These are phyloP conservation scores for Rosa persica DNA, from an alignment of 306 rosid species.

Conservation along the genomic window DNA sequence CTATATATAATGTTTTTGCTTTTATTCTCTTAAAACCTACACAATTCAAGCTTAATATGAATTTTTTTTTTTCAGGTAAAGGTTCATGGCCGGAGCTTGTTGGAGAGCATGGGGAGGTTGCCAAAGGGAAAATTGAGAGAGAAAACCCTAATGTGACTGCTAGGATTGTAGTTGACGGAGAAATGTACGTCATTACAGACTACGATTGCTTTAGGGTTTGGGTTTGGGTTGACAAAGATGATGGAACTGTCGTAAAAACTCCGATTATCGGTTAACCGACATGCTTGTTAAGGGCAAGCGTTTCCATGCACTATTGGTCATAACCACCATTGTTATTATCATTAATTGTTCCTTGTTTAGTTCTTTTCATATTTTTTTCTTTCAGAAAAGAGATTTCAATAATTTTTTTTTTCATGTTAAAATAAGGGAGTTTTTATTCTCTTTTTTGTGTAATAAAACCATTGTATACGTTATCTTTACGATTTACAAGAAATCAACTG, in stretches of 20 bases:
- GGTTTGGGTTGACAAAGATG: conserved; percentile 35
- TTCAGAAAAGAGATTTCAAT: too few relatives aligned
- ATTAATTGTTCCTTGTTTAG: too few relatives aligned
- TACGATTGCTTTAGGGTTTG: conserved; percentile 47
- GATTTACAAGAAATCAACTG: not conserved
- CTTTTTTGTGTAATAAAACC: not conserved
- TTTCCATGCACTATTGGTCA: too few relatives aligned
- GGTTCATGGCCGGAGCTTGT: conserved; percentile 56
- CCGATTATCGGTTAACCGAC: conserved; percentile 29
- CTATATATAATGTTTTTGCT: too few relatives aligned
- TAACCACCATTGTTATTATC: too few relatives aligned
- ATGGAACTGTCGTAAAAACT: conserved; percentile 28
- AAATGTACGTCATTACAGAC: not conserved
- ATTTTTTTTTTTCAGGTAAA: conserved; percentile 4
- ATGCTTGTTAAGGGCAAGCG: too few relatives aligned
- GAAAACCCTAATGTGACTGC: conserved; percentile 47
- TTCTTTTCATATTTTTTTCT: too few relatives aligned
- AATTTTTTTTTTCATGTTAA: not conserved
- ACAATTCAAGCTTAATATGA: not conserved
- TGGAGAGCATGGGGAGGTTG: conserved; percentile 40
- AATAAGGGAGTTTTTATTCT: not conserved
- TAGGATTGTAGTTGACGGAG: conserved; percentile 33
- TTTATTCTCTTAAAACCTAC: too few relatives aligned
- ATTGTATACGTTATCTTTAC: not conserved
- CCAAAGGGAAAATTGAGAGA: conserved; percentile 41